Evolutionary conservation across 176 grass and related monocot genomes (phyloP), one percentile per base, ranked within the genome.

Genomic region (Elymus sibiricus): DNA sequence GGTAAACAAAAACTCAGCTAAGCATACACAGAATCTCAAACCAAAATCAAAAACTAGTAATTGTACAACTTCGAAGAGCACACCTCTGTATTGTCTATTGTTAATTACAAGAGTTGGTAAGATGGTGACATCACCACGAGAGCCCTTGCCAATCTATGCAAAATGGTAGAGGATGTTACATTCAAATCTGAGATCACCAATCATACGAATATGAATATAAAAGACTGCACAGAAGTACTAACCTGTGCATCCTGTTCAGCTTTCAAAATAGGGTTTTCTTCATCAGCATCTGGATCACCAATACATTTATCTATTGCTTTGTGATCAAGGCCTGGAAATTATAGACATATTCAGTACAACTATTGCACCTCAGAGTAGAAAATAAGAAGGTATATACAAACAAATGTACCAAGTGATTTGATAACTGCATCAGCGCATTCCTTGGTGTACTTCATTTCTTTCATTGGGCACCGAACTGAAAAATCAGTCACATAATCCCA

Each of bases 401-500:
- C 39, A 44, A 84, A 35, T 58, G n/a, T 86, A 95, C 93, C 91
- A 40, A 95, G 87, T 77, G 93, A 93, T 79, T 85, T 89, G 65
- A 95, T 89, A 64, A 95, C 91, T 44, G 53, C 73, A 65, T 95
- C 91, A 47, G 91, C 91, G 79, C 93, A 95, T 89, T 93, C 86
- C 55, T 79, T 89, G 35, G 93, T 93, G 77, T 95, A 93, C 31
- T 95, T 95, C 40, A 87, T 95, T 44, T 91, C 91, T 77, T 93
- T 95, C 93, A 95, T 95, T 70, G 93, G 91, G 77, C 93, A 95
- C 49, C 93, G 85, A 70, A 93, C 92, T n/a, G 88, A 80, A 51
- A 95, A 93, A 74, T 95, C 90, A 4, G 86, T 93, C 64, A 95
- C 86, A 65, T 95, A 95, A 39, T 95, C 91, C 93, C 93, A 95